A percentile compares a stretch with the other conserved stretches of the same genome.
Conservation (phyloP, 2,329 filamentous ascomycete species). For the Leptographium flavum region DNA sequence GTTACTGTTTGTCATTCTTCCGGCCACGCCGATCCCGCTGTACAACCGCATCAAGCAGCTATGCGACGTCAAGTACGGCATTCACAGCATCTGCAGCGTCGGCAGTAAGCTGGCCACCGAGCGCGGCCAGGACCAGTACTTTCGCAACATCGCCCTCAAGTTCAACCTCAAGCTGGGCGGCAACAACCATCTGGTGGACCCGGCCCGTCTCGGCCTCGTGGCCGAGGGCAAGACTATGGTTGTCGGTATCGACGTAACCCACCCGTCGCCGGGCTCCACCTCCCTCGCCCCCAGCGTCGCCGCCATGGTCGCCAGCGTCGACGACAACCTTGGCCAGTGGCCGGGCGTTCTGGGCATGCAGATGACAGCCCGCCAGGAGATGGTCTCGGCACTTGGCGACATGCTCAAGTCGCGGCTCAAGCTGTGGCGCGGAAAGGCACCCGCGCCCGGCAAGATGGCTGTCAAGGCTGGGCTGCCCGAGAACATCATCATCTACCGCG, state of each 20-base stretch:
- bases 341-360: slow-evolving; percentile 48
- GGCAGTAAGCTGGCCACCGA: slow-evolving; percentile 20
- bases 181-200: slow-evolving; percentile 52
- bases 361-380: slow-evolving; percentile 54
- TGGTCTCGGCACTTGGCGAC: slow-evolving; percentile 43
- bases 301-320: slow-evolving; percentile 64
- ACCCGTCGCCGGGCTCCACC: slow-evolving; percentile 33
- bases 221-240: slow-evolving; percentile 65
- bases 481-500: slow-evolving; percentile 74
- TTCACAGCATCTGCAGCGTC: slow-evolving; percentile 54
- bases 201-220: slow-evolving; percentile 37
- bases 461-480: slow-evolving; percentile 36
- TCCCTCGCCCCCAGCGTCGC: slow-evolving; percentile 52
- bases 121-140: slow-evolving; percentile 29
- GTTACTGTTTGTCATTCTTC: slow-evolving; percentile 43
- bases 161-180: slow-evolving; percentile 72
- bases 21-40: slow-evolving; percentile 27
- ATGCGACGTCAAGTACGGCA: slow-evolving; percentile 51
- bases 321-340: slow-evolving; percentile 60
- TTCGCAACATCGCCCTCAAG: slow-evolving; percentile 60
- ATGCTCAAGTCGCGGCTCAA: slow-evolving; percentile 46
- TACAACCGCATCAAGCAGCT: slow-evolving; percentile 55
- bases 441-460: slow-evolving; percentile 36
- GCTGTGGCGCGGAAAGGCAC: slow-evolving; percentile 46
- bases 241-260: slow-evolving; percentile 78